phyloP scores from a whole-genome alignment of 495 filamentous ascomycete species.

The Durotheca rogersii region DNA sequence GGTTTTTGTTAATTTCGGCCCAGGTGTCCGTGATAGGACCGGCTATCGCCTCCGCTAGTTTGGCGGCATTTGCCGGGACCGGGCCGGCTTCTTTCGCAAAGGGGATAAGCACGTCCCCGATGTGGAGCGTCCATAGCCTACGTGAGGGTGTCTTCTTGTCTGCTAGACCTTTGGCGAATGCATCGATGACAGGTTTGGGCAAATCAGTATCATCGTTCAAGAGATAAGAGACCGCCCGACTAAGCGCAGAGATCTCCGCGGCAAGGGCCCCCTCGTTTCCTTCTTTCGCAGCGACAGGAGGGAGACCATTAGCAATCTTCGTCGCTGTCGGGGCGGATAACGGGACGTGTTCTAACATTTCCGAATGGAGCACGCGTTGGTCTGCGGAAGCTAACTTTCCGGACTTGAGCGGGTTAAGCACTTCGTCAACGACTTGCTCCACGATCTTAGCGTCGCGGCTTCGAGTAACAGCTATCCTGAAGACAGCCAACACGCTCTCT shows the following conservation, averaged over 20 bases:
- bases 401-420: conserved; percentile 72
- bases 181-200: conserved; percentile 63
- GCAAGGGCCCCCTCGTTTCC: conserved; percentile 78
- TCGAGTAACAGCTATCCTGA: conserved; percentile 60
- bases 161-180: conserved; percentile 74
- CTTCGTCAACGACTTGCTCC: conserved; percentile 69
- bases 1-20: conserved; percentile 74
- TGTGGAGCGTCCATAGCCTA: conserved; percentile 75
- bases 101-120: conserved; percentile 71
- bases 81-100: conserved; percentile 46
- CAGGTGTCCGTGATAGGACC: conserved; percentile 70
- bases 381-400: conserved; percentile 79
- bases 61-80: conserved; percentile 47
- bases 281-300: conserved; percentile 69
- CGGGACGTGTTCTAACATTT: conserved; percentile 68
- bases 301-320: conserved; percentile 65
- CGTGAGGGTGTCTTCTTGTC: conserved; percentile 81
- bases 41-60: conserved; percentile 60
- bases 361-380: conserved; percentile 74
- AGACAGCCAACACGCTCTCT: conserved; percentile 70
- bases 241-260: conserved; percentile 70
- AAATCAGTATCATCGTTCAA: conserved; percentile 58
- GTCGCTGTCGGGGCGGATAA: conserved; percentile 56
- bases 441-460: conserved; percentile 59
- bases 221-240: conserved; percentile 58